Base-by-base conservation (phyloP, 305 asterid genomes). In the Fraxinus floribunda region DNA sequence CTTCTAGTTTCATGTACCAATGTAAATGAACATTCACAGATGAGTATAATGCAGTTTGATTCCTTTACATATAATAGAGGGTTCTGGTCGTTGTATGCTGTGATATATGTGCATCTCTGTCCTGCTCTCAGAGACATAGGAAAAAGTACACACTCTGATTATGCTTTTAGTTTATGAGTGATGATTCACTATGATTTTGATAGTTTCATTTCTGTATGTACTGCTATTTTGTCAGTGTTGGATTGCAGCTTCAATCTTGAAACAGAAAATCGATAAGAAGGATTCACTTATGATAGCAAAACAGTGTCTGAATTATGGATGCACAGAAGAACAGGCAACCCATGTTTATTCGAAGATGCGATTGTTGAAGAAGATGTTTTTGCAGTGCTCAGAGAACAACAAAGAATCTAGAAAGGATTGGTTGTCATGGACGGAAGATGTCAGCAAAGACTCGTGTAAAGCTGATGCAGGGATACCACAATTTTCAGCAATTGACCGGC, bases 171-270 rank as follows among this genome's bases (percentile, higher is more conserved):
- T 81, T 60, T 74, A 38, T n/a, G 76, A 18, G 4, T 64, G 55
- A 71, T 32, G 76, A 30, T 70, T 70, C 20, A 76, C 70, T 81
- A 10, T 75, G 46, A 73, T 75, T 83, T 38, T 79, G 44, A 46
- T 44, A 46, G 68, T 29, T 36, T 46, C 44, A 76, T 81, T 79
- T 85, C 34, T 80, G 7, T 62, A 78, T 89, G n/a, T 77, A 32
- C 82, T 83, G 81, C 72, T 84, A 79, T 7, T 86, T 75, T 89
- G 77, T 74, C 89, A 97, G 99, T 94, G 93, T 89, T 93, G 99
- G 99, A 87, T 82, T 41, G 95, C 96, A 36, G 95, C 98, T 79
- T 91, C 93, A 79, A 86, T 93, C 81, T 78, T 86, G 75, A 91
- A 90, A 83, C 85, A 86, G 57, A 92, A 90, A 26, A 81, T 97